Evolutionary conservation across 352 stramenopile genomes (phyloP).

Genomic region (Pythium rhizo-oryzae): DNA sequence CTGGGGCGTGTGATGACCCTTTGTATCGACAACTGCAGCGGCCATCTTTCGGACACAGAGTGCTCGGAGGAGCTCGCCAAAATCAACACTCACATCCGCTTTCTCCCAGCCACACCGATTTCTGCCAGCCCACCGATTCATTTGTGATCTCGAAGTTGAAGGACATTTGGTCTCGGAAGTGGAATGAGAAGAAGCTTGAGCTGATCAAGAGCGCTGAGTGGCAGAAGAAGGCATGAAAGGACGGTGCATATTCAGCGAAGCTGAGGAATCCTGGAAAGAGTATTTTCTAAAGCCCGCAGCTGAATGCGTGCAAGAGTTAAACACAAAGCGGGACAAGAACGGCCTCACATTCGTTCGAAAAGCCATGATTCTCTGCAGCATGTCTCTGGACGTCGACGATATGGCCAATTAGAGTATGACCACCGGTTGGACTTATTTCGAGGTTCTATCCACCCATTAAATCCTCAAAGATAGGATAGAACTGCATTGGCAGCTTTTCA

Average conservation of each 20-base stretch:
- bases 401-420: neutral
- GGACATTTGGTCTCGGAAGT: constrained; percentile 26
- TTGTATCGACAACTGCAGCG: constrained; percentile 12
- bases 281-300: constrained; percentile 31
- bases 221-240: constrained; percentile 28
- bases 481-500: no score
- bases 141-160: constrained; percentile 41
- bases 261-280: constrained; percentile 36
- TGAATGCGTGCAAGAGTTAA: constrained; percentile 29
- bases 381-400: constrained; percentile 9
- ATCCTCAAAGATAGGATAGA: no score
- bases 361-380: constrained; percentile 39
- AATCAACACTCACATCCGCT: neutral
- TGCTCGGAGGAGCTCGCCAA: neutral
- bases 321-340: constrained; percentile 25
- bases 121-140: constrained; percentile 33
- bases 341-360: constrained; percentile 34
- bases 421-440: no score
- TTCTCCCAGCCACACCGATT: constrained; percentile 1
- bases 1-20: neutral
- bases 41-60: neutral
- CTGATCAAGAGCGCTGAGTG: constrained; percentile 30
- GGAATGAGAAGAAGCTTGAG: constrained; percentile 37
- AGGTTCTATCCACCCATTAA: no score
- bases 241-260: constrained; percentile 34